Base-by-base conservation (phyloP, 176 grass and related monocot species). In the Aegilops speltoides region DNA sequence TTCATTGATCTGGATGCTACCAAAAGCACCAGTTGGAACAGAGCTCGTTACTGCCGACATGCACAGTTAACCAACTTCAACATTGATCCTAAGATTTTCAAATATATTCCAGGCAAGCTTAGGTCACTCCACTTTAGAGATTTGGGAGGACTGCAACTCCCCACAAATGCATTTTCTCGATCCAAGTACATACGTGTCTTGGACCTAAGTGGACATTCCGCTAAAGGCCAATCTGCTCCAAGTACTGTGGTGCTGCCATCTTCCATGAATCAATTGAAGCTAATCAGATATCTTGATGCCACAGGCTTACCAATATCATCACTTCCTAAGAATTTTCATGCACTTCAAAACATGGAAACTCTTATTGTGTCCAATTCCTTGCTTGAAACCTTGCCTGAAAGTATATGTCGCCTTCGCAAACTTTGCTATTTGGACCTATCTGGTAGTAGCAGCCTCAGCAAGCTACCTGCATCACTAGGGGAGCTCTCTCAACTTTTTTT, bases 401-500 rank as follows among this genome's bases (percentile, higher is more conserved):
- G 31, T 59, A 40, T 93, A 4, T 36, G 87, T 63, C 0, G 54
- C 59, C 87, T 93, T 6, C 1, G 4, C 59, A 84, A 84, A 4
- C 79, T 93, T 85, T 50, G 12, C n/a, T 77, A 10, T 81, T 83
- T 93, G 20, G 74, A 93, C 76, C 50, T 92, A 50, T 83, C 57
- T 23, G 24, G 87, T 14, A 84, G 5, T 84, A 43, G 5, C 0
- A 45, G 1, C 0, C 82, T 84, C 0, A 45, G 0, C 23, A 31
- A 64, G 16, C 33, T 84, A 31, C 56, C 36, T 2, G 0, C 6
- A 9, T 84, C 54, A 1, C 40, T 84, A 12, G 68, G 68, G 4
- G 68, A 70, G 3, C 68, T 70, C 32, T 38, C 68, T 70, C 1
- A n/a, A 38, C 33, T 70, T 1, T n/a, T 5, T n/a, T 70, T 70